A percentile compares a stretch with the other conserved stretches of the same genome.
These are phyloP conservation scores for Lasiosphaeriaceae sp. DNA, from an alignment of 495 filamentous ascomycete genomes.

Conservation along the genomic window DNA sequence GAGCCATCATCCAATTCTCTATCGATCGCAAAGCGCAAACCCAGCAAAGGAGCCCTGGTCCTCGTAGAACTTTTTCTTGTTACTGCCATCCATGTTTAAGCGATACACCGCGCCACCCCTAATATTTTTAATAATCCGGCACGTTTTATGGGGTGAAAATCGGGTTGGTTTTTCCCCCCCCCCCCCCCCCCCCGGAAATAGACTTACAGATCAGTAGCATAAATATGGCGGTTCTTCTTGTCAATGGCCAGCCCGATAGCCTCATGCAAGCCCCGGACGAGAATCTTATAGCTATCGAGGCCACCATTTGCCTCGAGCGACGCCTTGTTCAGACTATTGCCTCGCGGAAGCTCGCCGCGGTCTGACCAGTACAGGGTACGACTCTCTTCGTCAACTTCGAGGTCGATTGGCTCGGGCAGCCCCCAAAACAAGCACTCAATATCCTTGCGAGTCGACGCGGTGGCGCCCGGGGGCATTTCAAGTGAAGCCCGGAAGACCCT, in stretches of 20 bases:
- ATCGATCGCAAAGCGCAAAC: slow-evolving; percentile 18
- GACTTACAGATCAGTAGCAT: slow-evolving; percentile 40
- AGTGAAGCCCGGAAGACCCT: slow-evolving; percentile 43
- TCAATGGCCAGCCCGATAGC: slow-evolving; percentile 47
- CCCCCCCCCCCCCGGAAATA: not conserved
- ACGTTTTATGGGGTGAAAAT: too few species aligned
- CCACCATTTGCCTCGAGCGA: slow-evolving; percentile 13
- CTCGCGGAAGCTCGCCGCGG: slow-evolving; percentile 47
- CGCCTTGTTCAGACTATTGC: slow-evolving; percentile 43
- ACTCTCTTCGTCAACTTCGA: slow-evolving; percentile 41
- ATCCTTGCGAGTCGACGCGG: slow-evolving; percentile 26
- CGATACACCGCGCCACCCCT: slow-evolving; percentile 42
- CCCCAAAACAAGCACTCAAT: slow-evolving; percentile 39
- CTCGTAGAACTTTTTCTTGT: slow-evolving; percentile 32
- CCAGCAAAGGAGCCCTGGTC: slow-evolving; percentile 24
- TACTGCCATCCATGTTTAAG: slow-evolving; percentile 39
- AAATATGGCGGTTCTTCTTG: slow-evolving; percentile 33
- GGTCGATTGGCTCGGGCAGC: slow-evolving; percentile 54
- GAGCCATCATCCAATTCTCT: too few species aligned
- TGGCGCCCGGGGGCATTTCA: slow-evolving; percentile 25
- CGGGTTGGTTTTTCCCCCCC: too few species aligned
- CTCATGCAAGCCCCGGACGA: slow-evolving; percentile 43
- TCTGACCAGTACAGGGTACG: slow-evolving; percentile 53
- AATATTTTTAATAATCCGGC: not conserved
- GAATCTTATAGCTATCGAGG: slow-evolving; percentile 13